phyloP scores from a whole-genome alignment of 345 rosid genomes.

The Eutrema heterophyllum region DNA sequence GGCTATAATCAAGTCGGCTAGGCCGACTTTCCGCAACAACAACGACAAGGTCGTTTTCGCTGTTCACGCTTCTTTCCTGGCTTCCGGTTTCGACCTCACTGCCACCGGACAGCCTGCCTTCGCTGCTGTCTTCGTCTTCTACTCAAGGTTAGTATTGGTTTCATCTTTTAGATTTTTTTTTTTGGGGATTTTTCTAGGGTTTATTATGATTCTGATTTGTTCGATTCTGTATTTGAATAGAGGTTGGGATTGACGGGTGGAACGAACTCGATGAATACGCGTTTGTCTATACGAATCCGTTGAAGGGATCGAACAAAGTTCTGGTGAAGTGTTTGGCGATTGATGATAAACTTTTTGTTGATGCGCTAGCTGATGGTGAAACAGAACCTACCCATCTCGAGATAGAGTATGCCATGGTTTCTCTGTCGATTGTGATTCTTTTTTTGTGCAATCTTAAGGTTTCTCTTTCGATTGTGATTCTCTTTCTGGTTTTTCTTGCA shows the following conservation, averaged over 20 bases:
- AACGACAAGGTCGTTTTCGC: slow-evolving; percentile 72
- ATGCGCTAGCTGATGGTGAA: slow-evolving; percentile 51
- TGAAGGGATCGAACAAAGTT: slow-evolving; percentile 44
- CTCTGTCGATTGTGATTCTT: neutral
- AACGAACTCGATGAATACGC: slow-evolving; percentile 62
- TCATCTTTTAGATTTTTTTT: neutral
- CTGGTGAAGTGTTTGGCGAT: slow-evolving; percentile 68
- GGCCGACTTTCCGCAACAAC: slow-evolving; percentile 59
- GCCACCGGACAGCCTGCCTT: slow-evolving; percentile 71
- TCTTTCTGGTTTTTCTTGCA: slow-evolving; percentile 15
- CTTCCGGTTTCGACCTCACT: slow-evolving; percentile 57
- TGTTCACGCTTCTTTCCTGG: slow-evolving; percentile 69
- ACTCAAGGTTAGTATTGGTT: slow-evolving; percentile 32
- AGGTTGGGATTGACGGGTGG: slow-evolving; percentile 78
- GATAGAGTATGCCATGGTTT: slow-evolving; percentile 44
- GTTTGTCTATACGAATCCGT: slow-evolving; percentile 63
- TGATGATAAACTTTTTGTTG: slow-evolving; percentile 51
- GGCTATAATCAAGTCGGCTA: slow-evolving; percentile 64
- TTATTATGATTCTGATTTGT: neutral
- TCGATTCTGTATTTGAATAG: slow-evolving; percentile 41
- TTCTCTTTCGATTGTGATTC: neutral
- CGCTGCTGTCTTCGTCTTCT: slow-evolving; percentile 54
- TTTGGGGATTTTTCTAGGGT: neutral
- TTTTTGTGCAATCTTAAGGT: neutral
- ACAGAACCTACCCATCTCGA: slow-evolving; percentile 61